Evolutionary conservation across 2,329 filamentous ascomycete genomes (phyloP).

Genomic region (Colletotrichum tropicicola): DNA sequence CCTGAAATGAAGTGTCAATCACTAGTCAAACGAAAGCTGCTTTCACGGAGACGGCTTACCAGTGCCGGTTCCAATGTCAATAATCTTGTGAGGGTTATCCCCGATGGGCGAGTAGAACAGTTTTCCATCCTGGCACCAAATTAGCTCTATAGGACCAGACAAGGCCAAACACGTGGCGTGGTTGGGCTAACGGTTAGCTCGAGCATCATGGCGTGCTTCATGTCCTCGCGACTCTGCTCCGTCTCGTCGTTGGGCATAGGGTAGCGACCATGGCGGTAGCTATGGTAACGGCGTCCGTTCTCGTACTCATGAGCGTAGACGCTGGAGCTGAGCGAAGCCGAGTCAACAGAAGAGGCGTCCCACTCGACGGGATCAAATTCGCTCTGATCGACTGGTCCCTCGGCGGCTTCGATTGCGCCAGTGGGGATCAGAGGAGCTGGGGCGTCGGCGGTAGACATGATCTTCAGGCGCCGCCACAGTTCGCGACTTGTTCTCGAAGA

Average conservation of each 20-base stretch:
- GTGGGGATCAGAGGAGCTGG: background rate
- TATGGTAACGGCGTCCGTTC: constrained; percentile 53
- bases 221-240: constrained; percentile 56
- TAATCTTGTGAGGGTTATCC: constrained; percentile 49
- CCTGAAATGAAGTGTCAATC: constrained; percentile 35
- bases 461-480: background rate
- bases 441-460: background rate
- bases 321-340: constrained; percentile 43
- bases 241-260: constrained; percentile 55
- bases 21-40: background rate
- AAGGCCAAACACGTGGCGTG: background rate
- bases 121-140: constrained; percentile 41
- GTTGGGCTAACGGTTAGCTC: constrained; percentile 49
- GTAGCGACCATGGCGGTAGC: constrained; percentile 53
- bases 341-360: constrained; percentile 38
- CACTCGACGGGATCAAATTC: constrained; percentile 29
- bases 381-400: constrained; percentile 1
- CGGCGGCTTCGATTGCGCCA: background rate
- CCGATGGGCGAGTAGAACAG: constrained; percentile 51
- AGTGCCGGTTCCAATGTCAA: constrained; percentile 60
- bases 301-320: constrained; percentile 50
- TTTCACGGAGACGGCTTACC: constrained; percentile 38
- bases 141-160: too few relatives aligned
- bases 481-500: background rate
- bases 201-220: constrained; percentile 55